Evolutionary conservation across 2,329 filamentous ascomycete genomes (phyloP), one percentile per base, ranked within the genome.

Genomic region (Fusarium nisikadoi): DNA sequence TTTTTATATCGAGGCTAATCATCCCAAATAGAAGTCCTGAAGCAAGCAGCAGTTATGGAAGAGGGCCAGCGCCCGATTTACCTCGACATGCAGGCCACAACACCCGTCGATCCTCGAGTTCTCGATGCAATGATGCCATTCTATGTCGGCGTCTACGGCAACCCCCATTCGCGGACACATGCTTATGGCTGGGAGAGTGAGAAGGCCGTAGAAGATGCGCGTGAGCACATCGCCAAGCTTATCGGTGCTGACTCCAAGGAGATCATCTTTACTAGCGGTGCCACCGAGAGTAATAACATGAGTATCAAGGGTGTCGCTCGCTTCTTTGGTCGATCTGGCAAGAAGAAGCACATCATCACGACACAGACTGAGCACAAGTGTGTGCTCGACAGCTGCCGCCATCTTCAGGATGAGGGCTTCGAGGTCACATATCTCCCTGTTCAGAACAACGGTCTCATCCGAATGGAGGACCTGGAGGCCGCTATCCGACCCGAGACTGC

Each of bases 241-340:
- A 96, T 99, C 74, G 95, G 95, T 31, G 96, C 96, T 33, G 94
- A 99, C 80, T 86, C 96, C 10, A 99, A 99, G 84, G 96, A 99
- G 81, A 98, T 99, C 74, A 97, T 99, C 77, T 98, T 99, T 84
- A 99, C 96, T 11, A 98, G 95, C 78, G 96, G 96, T 61, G 96
- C 96, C 20, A 99, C 96, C 1, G 96, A 99, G 85, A 98, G 94
- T 80, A 99, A 99, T 84, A 99, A 99, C 79, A 99, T 99, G 96
- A 97, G 94, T 83, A 94, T 99, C 85, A 99, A 99, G 85, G 96
- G 96, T 72, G 95, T 99, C 13, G 95, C 96, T 25, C 89, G 95
- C 71, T 99, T 99, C 84, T 98, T 98, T 81, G 94, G 94, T 74
- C 90, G 94, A 64, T 91, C 90, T 5, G 95, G 94, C 77, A 98